Evolutionary conservation across 768 basidiomycete species (phyloP).

Genomic region (Lentinula edodes): DNA sequence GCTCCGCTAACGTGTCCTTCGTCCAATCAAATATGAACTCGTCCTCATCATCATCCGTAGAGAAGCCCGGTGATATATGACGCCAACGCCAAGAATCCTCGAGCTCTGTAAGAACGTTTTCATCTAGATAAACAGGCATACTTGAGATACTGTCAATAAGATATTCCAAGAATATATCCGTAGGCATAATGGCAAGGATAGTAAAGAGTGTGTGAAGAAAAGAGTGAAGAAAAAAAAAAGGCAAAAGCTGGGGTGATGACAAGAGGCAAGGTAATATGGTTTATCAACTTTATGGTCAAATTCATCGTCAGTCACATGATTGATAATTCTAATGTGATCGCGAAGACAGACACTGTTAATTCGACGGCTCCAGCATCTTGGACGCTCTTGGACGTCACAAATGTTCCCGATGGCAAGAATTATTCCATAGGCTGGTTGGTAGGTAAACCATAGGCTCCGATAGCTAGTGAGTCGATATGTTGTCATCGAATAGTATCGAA

Average conservation of each 20-base stretch:
- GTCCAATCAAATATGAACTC: neutral
- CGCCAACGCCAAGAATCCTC: constrained; percentile 2
- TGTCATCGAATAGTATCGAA: no score
- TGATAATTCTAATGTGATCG: no score
- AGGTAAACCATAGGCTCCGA: no score
- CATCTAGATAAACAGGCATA: constrained; percentile 1
- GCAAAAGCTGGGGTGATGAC: neutral
- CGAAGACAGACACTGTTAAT: no score
- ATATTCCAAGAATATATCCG: constrained; percentile 4
- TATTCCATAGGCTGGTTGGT: no score
- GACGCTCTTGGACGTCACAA: no score
- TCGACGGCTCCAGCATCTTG: no score
- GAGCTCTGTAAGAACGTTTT: neutral
- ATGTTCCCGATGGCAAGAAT: no score
- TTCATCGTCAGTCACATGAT: no score
- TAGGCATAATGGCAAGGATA: neutral
- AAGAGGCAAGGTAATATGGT: neutral
- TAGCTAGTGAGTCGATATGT: no score
- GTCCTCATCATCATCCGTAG: neutral
- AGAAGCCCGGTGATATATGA: neutral
- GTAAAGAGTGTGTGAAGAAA: neutral
- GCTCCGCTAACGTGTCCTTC: neutral
- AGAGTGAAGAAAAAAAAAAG: neutral
- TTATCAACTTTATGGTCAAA: no score
- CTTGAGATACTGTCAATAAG: constrained; percentile 2